Percentiles rank a stretch among this genome's conserved stretches.
phyloP scores from a whole-genome alignment of 1,284 basidiomycete genomes.

The Trichosporon asahii region DNA sequence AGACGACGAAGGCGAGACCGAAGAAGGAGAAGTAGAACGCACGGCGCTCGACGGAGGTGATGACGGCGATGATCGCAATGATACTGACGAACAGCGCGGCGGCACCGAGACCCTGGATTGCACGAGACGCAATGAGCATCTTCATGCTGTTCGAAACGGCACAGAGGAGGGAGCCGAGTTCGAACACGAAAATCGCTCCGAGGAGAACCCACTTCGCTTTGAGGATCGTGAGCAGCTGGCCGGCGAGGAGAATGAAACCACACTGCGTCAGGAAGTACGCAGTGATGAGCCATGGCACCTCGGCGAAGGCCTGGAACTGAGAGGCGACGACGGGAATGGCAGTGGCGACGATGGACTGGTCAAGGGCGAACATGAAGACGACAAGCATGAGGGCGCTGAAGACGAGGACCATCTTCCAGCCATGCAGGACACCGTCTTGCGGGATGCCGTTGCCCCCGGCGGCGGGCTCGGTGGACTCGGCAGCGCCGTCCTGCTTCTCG shows the following conservation, averaged over 20 bases:
- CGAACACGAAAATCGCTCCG: conserved; percentile 53
- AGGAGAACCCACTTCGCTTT: conserved; percentile 55
- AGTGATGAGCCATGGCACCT: conserved; percentile 53
- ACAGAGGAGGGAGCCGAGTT: conserved; percentile 56
- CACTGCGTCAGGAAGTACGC: conserved; percentile 54
- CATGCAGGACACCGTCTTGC: conserved; percentile 31
- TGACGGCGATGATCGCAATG: conserved; percentile 51
- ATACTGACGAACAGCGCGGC: conserved; percentile 49
- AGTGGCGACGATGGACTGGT: conserved; percentile 50
- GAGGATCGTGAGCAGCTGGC: conserved; percentile 52
- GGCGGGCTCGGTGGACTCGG: background rate
- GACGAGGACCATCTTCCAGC: conserved; percentile 33
- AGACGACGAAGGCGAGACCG: conserved; percentile 51
- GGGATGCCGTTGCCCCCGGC: background rate
- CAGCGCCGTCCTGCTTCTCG: background rate
- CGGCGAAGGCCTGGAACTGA: conserved; percentile 53
- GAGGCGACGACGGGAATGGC: conserved; percentile 54
- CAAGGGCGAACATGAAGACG: conserved; percentile 39
- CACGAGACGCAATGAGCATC: conserved; percentile 56
- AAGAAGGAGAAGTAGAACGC: conserved; percentile 48
- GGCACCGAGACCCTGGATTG: conserved; percentile 50
- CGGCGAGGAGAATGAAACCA: conserved; percentile 51
- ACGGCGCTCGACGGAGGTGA: conserved; percentile 52
- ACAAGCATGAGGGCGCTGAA: conserved; percentile 42
- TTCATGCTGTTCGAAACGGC: conserved; percentile 52